Percentiles rank a stretch among this genome's conserved stretches.
Evolutionary conservation across 352 stramenopile species (phyloP).

Genomic region (Pythium biforme): DNA sequence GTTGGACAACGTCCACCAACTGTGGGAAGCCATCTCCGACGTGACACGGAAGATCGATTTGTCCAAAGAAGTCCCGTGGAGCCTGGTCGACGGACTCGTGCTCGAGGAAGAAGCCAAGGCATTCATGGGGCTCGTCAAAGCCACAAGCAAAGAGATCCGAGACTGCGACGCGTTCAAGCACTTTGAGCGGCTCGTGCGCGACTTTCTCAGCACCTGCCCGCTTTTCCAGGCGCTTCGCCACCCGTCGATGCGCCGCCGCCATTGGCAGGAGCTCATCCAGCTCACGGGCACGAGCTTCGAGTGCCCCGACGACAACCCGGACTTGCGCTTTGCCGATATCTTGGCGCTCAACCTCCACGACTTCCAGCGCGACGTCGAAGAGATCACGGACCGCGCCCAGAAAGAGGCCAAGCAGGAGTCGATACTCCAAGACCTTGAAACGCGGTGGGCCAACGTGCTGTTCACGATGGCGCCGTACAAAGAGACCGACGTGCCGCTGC

Average conservation of each 20-base stretch:
- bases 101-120: slow-evolving; percentile 93
- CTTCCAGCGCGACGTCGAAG: slow-evolving; percentile 82
- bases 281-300: slow-evolving; percentile 59
- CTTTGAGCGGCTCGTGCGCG: slow-evolving; percentile 72
- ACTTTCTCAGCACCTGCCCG: slow-evolving; percentile 76
- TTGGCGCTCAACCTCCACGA: slow-evolving; percentile 81
- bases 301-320: slow-evolving; percentile 64
- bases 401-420: slow-evolving; percentile 92
- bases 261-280: slow-evolving; percentile 70
- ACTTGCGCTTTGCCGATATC: slow-evolving; percentile 77
- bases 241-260: slow-evolving; percentile 66
- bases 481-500: slow-evolving; percentile 76
- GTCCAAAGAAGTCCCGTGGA: slow-evolving; percentile 90
- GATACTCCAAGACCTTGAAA: slow-evolving; percentile 75
- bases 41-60: slow-evolving; percentile 89
- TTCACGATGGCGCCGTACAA: slow-evolving; percentile 89
- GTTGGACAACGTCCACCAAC: slow-evolving; percentile 67
- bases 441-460: slow-evolving; percentile 63
- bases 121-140: slow-evolving; percentile 87
- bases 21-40: slow-evolving; percentile 88
- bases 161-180: slow-evolving; percentile 91
- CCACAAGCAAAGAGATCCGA: slow-evolving; percentile 82
- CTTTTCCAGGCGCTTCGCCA: slow-evolving; percentile 79
- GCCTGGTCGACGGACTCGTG: slow-evolving; percentile 87
- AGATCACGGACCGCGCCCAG: slow-evolving; percentile 88